Conservation (phyloP, 306 rosid species). For the Corylus americana region DNA sequence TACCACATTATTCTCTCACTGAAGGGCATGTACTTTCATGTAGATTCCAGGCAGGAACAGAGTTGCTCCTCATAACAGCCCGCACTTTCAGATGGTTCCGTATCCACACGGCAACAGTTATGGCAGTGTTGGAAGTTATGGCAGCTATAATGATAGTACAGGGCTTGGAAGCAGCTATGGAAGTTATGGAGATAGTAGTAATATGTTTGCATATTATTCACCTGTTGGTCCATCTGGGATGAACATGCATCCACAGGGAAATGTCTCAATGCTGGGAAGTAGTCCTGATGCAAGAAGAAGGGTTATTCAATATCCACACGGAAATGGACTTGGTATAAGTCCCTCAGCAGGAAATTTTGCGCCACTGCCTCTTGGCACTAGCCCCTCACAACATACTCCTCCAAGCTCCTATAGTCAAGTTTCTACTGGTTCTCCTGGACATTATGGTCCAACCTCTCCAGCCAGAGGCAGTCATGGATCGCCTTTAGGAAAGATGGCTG, state of each 20-base stretch:
- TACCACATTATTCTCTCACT: constrained; percentile 22
- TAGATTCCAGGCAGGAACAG: constrained; percentile 79
- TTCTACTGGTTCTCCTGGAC: constrained; percentile 81
- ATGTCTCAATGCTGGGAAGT: constrained; percentile 77
- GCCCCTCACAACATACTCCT: constrained; percentile 98
- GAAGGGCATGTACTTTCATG: constrained; percentile 28
- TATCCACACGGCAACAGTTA: constrained; percentile 78
- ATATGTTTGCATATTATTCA: constrained; percentile 83
- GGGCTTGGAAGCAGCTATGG: constrained; percentile 97
- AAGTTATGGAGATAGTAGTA: constrained; percentile 86
- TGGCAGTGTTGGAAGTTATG: constrained; percentile 95
- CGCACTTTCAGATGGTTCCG: constrained; percentile 80
- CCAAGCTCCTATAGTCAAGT: constrained; percentile 84
- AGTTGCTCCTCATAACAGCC: constrained; percentile 66
- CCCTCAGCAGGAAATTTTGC: constrained; percentile 93
- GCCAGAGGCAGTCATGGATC: constrained; percentile 97
- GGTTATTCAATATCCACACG: constrained; percentile 65
- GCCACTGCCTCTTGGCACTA: constrained; percentile 93
- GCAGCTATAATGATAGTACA: constrained; percentile 81
- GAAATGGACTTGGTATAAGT: constrained; percentile 82
- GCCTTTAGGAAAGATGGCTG: constrained; percentile 87
- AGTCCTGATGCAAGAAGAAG: constrained; percentile 97
- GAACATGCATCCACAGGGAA: constrained; percentile 72
- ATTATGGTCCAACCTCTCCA: constrained; percentile 94
- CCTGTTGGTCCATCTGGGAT: constrained; percentile 90